These are phyloP conservation scores for Scortechinia acanthostroma DNA, from an alignment of 2,329 filamentous ascomycete species.

Conservation along the genomic window DNA sequence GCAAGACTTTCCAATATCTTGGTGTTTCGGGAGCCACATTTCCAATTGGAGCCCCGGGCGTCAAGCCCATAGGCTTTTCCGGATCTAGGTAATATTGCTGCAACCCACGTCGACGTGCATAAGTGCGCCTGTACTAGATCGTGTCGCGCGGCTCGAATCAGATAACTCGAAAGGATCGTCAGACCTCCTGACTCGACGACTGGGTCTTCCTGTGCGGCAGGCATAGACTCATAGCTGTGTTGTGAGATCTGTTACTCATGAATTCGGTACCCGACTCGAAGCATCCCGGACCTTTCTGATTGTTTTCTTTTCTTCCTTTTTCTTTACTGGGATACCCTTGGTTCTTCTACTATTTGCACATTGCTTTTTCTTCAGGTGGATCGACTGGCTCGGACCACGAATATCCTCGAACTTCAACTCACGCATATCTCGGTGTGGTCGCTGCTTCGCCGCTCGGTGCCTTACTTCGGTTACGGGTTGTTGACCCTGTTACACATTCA, in stretches of 20 bases:
- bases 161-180: neutral
- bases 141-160: neutral
- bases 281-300: neutral
- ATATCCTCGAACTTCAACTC: neutral
- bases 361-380: neutral
- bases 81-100: no score
- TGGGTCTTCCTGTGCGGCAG: neutral
- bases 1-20: no score
- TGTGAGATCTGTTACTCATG: neutral
- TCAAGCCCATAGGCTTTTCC: neutral
- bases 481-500: no score
- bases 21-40: no score
- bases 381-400: no score
- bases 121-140: neutral
- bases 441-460: no score
- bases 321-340: no score
- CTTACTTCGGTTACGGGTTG: no score
- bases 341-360: no score
- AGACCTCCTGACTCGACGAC: neutral
- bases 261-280: neutral
- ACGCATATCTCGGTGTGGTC: no score
- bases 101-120: conserved; percentile 1
- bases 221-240: neutral
- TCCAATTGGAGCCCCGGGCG: neutral
- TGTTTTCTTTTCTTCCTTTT: neutral